Evolutionary conservation across 1,284 basidiomycete species (phyloP).

Genomic region (Ceratobasidium sp.): DNA sequence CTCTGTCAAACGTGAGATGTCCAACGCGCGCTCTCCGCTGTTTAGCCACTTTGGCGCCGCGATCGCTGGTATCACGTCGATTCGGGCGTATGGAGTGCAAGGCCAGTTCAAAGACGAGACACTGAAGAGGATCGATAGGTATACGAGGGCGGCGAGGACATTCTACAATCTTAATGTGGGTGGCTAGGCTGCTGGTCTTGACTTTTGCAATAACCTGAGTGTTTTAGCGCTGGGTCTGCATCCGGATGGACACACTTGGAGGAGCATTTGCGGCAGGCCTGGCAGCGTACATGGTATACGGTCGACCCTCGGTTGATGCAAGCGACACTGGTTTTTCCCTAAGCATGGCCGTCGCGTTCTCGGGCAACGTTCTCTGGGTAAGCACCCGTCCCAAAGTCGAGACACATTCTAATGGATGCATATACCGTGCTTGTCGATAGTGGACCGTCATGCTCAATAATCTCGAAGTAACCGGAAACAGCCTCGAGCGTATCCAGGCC

Average conservation of each 20-base stretch:
- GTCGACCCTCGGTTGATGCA: slow-evolving; percentile 12
- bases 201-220: background rate
- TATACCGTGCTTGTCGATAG: background rate
- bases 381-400: background rate
- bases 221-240: slow-evolving; percentile 41
- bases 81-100: slow-evolving; percentile 43
- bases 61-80: slow-evolving; percentile 62
- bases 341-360: slow-evolving; percentile 42
- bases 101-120: slow-evolving; percentile 35
- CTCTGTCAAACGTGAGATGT: slow-evolving; percentile 76
- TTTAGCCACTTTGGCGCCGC: slow-evolving; percentile 74
- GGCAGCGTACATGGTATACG: slow-evolving; percentile 42
- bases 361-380: slow-evolving; percentile 42
- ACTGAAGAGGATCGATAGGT: slow-evolving; percentile 37
- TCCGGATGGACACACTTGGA: slow-evolving; percentile 44
- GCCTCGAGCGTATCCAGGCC: slow-evolving; percentile 75
- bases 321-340: slow-evolving; percentile 44
- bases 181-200: background rate
- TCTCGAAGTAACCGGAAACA: slow-evolving; percentile 56
- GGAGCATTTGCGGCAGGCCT: slow-evolving; percentile 44
- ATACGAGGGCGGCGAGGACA: slow-evolving; percentile 25
- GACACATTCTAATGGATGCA: background rate
- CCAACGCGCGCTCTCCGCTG: slow-evolving; percentile 69
- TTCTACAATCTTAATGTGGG: slow-evolving; percentile 42
- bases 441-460: slow-evolving; percentile 53